phyloP scores from a whole-genome alignment of 169 alveolate species.

The Plasmodium falciparum region DNA sequence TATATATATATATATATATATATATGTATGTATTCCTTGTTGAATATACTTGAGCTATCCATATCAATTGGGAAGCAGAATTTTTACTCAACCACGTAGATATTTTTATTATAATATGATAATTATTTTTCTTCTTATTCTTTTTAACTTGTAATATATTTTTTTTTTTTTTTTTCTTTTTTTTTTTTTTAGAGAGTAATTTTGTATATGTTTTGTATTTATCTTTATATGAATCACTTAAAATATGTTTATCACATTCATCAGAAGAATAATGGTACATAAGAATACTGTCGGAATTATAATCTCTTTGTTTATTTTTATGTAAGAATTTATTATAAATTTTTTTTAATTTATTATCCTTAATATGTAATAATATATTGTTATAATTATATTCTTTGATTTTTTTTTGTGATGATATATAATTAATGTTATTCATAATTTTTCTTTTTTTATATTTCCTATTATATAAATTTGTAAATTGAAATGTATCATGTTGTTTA shows the following conservation, averaged over 20 bases:
- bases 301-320: neutral
- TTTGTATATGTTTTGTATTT: neutral
- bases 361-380: neutral
- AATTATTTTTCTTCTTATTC: conserved; percentile 5
- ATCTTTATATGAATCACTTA: neutral
- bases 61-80: conserved; percentile 42
- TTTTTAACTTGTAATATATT: neutral
- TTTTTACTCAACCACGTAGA: conserved; percentile 72
- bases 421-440: neutral
- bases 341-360: neutral
- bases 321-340: neutral
- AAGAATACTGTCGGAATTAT: conserved; percentile 1
- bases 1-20: neutral
- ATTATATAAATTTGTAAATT: no score
- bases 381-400: neutral
- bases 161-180: conserved; percentile 3
- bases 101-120: conserved; percentile 44
- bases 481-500: no score
- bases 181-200: conserved; percentile 7
- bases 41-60: conserved; percentile 56
- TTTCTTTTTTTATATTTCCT: neutral
- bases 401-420: neutral
- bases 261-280: no score
- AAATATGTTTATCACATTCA: neutral
- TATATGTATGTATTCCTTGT: no score